Evolutionary conservation across 345 rosid genomes (phyloP), one percentile per base, ranked within the genome.

Genomic region (Gossypium raimondii): DNA sequence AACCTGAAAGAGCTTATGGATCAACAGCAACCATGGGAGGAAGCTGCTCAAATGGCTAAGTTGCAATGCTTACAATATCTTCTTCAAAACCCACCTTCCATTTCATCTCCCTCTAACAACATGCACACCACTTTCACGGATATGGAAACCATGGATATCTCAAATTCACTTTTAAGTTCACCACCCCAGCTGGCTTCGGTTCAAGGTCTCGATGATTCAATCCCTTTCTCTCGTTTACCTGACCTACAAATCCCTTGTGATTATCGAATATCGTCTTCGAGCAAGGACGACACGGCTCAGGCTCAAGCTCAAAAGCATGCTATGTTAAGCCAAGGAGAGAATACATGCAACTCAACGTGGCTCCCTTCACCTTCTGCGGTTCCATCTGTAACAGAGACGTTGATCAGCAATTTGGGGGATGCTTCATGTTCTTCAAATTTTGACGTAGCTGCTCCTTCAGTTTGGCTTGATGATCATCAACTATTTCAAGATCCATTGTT

Each of bases 61-160:
- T 51, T 87, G 41, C 93, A 89, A 67, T 87, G 78, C 73, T 74
- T 85, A 25, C 89, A 88, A 12, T 78, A 72, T 74, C 89, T 89
- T 47, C 80, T 89, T 60, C 89, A 86, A 73, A 67, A 86, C 10
- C 16, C 79, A 9, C 7, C 80, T 77, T 34, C 79, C 16, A n/a
- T 18, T 51, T 55, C 68, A 34, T 34, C 41, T 34, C 41, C 7
- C 41, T 34, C 41, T 5, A 34, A 34, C 41, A 34, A 34, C 41
- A 34, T 34, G 41, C 41, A 34, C 41, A 34, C 41, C 41, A 34
- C 41, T 34, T 34, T 34, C 41, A 5, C 41, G 7, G 41, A 34
- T 34, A 34, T 34, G 41, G 41, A 34, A 14, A 59, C 76, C 60
- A 76, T 80, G 50, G 81, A 78, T 16, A 67, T 22, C 70, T 78